Evolutionary conservation across 352 stramenopile genomes (phyloP).

Genomic region (Globisporangium spiculum): DNA sequence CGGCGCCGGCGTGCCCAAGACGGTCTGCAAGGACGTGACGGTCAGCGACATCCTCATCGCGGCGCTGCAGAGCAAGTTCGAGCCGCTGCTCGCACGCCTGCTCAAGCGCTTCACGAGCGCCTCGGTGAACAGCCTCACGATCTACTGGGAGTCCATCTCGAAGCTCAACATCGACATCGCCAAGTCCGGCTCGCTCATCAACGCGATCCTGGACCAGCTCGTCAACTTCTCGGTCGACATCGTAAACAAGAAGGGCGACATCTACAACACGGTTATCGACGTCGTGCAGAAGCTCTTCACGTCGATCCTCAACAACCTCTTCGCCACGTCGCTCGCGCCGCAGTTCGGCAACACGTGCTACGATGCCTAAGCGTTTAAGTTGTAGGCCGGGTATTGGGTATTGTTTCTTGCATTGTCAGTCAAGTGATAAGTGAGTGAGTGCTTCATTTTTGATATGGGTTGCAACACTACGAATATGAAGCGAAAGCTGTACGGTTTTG

Average conservation of each 20-base stretch:
- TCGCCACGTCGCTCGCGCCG: conserved; percentile 4
- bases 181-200: conserved; percentile 9
- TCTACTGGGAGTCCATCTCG: conserved; percentile 31
- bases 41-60: conserved; percentile 34
- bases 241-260: conserved; percentile 20
- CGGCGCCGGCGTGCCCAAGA: conserved; percentile 16
- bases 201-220: conserved; percentile 5
- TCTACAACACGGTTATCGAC: conserved; percentile 17
- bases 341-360: conserved; percentile 15
- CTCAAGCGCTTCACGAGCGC: conserved; percentile 41
- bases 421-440: background rate
- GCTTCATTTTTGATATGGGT: background rate
- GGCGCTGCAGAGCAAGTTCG: conserved; percentile 22
- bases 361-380: background rate
- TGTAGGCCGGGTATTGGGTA: background rate
- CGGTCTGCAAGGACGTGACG: conserved; percentile 31
- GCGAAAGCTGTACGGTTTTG: background rate
- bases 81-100: conserved; percentile 25
- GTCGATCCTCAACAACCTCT: conserved; percentile 15
- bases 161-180: conserved; percentile 12
- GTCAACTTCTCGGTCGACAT: conserved; percentile 8
- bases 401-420: background rate
- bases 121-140: conserved; percentile 27
- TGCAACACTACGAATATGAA: background rate
- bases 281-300: conserved; percentile 14